Evolutionary conservation across 2,329 filamentous ascomycete species (phyloP).

Genomic region (Monilinia fructigena): DNA sequence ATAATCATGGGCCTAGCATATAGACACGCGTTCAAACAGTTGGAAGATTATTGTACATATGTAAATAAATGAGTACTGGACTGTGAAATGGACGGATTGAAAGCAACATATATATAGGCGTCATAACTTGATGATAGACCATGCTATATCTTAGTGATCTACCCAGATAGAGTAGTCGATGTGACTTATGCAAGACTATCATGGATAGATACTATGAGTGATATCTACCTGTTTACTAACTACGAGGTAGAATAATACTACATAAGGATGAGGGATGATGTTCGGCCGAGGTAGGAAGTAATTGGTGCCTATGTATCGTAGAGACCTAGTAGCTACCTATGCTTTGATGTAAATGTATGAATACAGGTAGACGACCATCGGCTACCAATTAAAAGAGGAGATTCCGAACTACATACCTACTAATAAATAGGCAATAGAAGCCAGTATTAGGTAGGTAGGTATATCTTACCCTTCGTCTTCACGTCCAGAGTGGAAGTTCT

Average conservation of each 20-base stretch:
- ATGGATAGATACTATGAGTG: neutral
- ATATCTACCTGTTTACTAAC: no score
- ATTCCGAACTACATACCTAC: neutral
- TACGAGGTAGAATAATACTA: no score
- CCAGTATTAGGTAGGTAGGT: no score
- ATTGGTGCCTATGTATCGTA: no score
- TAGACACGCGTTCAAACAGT: slow-evolving; percentile 10
- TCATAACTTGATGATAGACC: slow-evolving; percentile 10
- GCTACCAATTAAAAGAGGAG: neutral
- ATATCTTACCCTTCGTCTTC: no score
- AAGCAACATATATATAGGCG: neutral
- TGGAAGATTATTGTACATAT: neutral
- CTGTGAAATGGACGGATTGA: neutral
- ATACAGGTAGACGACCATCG: no score
- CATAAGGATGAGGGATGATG: neutral
- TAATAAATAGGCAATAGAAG: no score
- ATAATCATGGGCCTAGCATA: slow-evolving; percentile 8
- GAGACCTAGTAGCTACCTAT: no score
- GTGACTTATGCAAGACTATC: neutral
- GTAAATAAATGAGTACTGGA: no score
- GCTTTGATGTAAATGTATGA: neutral
- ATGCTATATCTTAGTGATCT: neutral
- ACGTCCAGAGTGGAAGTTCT: no score
- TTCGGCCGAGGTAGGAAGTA: neutral
- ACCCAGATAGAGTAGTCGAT: slow-evolving; percentile 4